Evolutionary conservation across 345 rosid genomes (phyloP), one percentile per base, ranked within the genome.

Genomic region (Acer yangbiense): DNA sequence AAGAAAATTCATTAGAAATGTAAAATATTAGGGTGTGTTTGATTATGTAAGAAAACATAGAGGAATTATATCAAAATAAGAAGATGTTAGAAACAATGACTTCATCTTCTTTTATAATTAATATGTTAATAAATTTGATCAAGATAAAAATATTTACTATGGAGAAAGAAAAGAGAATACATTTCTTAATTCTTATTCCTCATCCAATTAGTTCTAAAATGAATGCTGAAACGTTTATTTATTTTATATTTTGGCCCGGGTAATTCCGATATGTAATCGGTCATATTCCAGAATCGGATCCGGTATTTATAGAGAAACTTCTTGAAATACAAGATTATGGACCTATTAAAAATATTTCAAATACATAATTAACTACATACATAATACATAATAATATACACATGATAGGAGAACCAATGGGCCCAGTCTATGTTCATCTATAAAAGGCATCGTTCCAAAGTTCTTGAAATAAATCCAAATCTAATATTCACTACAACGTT

Each of bases 1-100:
- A 70, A 71, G 55, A 77, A 80, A 2, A 55, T 65, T 65, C 9
- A 63, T 52, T 32, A 55, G 54, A 27, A 74, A 46, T 27, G 16
- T 25, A 69, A 23, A 9, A 12, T 16, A 9, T 3, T 17, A 48
- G 23, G 10, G n/a, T 48, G 48, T 11, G 43, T 70, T 70, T 1
- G 0, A 9, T 27, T 23, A 57, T 71, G 55, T 17, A 8, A 0
- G 6, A 23, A 50, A 27, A 27, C 20, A 6, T 2, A 72, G 18
- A 39, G 6, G 23, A 72, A 39, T 6, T 58, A 29, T 18, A 58
- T 58, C n/a, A 39, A 72, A 60, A 32, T 5, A 58, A 1, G 12
- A 14, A n/a, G 65, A 20, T 7, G 20, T 18, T 25, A 50, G 6
- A 69, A 27, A 25, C 17, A 41, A 61, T 10, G 68, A 73, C 13